Base-by-base conservation (phyloP, 257 asterid species). In the Jacaranda mimosifolia region DNA sequence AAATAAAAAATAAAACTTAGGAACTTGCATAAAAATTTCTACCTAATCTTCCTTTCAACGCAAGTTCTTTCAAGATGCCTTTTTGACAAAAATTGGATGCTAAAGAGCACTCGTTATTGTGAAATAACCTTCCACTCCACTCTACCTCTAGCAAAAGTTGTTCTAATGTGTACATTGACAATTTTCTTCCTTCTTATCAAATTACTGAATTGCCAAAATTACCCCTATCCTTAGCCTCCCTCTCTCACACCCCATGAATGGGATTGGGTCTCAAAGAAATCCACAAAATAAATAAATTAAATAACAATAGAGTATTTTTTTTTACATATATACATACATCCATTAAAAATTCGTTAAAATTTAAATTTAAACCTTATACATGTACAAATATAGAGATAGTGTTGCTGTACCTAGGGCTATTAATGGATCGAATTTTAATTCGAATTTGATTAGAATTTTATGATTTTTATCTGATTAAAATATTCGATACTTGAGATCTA, bases 21-120 rank as follows among this genome's bases (percentile, higher is more conserved):
- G 42, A 13, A 52, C 21, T 32, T 32, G 12, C 76, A 70, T 42
- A 53, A 8, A 63, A 60, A n/a, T 26, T 39, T 72, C 18, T 64
- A 72, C 68, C 74, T 17, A 79, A 19, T 51, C 73, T 70, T 70
- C 43, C 78, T 81, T 76, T 76, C 56, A 68, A 70, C 3, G 63
- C 75, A 81, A 76, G 78, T 63, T 63, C 70, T 63, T 76, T 55
- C 52, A 63, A 76, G 81, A 75, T 76, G 66, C 78, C 64, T 75
- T 75, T 66, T 81, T 63, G 59, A 69, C 49, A 75, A 80, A 70
- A 63, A 0, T 52, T 51, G 73, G 43, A 40, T 15, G 51, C 56
- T 18, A 67, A 32, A 72, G 2, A 18, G 55, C 43, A 0, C 40
- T 70, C 39, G 26, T 8, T 15, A 73, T 66, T 70, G 66, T 60